Evolutionary conservation across 2,329 filamentous ascomycete species (phyloP).

Genomic region (Taxawa tesnikishii): DNA sequence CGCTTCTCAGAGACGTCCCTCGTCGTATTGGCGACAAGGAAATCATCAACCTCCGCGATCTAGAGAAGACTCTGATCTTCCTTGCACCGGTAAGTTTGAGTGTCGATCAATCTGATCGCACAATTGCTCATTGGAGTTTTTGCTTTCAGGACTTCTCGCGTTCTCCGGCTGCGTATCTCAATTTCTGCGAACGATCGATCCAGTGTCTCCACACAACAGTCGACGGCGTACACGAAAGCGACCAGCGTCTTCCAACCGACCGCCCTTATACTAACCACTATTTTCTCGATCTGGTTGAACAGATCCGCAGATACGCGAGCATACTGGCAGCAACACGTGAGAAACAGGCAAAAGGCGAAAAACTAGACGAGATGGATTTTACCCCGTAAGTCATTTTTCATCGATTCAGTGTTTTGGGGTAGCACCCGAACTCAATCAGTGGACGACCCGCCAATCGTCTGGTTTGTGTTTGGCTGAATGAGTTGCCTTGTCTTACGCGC

Average conservation of each 20-base stretch:
- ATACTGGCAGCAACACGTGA: slow-evolving; percentile 67
- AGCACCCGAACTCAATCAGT: no score
- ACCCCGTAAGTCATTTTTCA: slow-evolving; percentile 29
- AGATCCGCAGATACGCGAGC: slow-evolving; percentile 72
- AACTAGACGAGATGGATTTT: slow-evolving; percentile 38
- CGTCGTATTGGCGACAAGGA: slow-evolving; percentile 70
- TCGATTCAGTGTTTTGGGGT: no score
- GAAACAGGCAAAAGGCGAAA: slow-evolving; percentile 46
- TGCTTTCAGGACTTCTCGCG: slow-evolving; percentile 58
- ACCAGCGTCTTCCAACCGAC: slow-evolving; percentile 74
- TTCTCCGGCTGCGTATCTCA: slow-evolving; percentile 65
- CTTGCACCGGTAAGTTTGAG: slow-evolving; percentile 76
- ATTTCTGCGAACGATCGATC: slow-evolving; percentile 84
- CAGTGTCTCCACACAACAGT: slow-evolving; percentile 83
- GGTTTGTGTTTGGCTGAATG: no score
- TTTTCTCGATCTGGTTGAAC: slow-evolving; percentile 85
- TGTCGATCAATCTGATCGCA: slow-evolving; percentile 38
- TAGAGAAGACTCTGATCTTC: slow-evolving; percentile 87
- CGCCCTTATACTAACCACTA: slow-evolving; percentile 91
- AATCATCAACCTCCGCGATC: slow-evolving; percentile 80
- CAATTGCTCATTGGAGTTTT: slow-evolving; percentile 53
- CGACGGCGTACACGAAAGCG: slow-evolving; percentile 71
- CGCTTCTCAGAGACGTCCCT: slow-evolving; percentile 66
- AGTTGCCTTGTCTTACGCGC: no score
- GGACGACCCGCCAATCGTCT: no score